Evolutionary conservation across 75 land plant species (phyloP), one percentile per base, ranked within the genome.

Genomic region (Pinus tabuliformis): DNA sequence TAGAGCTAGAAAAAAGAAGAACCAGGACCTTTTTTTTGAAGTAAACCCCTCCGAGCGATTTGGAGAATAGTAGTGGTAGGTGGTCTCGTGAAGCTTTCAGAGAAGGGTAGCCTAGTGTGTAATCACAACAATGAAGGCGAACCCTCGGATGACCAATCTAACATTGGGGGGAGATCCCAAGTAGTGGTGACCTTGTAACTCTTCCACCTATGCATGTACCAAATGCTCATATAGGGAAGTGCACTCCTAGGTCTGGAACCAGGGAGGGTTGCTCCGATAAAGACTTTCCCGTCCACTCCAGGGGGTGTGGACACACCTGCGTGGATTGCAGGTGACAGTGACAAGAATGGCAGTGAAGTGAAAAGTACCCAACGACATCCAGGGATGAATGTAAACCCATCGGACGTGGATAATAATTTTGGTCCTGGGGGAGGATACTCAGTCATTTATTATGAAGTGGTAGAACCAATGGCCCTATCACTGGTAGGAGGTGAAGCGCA

Each of bases 31-130:
- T 77, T 73, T 57, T 57, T 26, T 74, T 59, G 0, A n/a, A 74
- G 77, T 80, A 80, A 80, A 80, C 57, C 77, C 59, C 70, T 80
- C 72, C 36, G 78, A 12, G 60, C 0, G 60, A 59, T 3, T 7
- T 49, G 72, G 57, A 56, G 58, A 54, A 26, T 1, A 39, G 37
- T 59, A 18, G 73, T 72, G 60, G 61, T 58, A 58, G 66, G 77
- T 75, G 82, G 77, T 72, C 77, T 59, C 70, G 42, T 57, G 49
- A 75, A 80, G 82, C 82, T 80, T 75, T 80, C 49, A 70, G 36
- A 66, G 78, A 80, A 68, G 78, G 78, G 82, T 75, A 66, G 78
- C 73, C 78, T 49, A 16, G 82, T 80, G 78, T 75, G 82, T 73
- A 57, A 75, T 74, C 78, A 76, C 73, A 81, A 58, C 82, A 75